phyloP scores from a whole-genome alignment of 768 basidiomycete genomes.

The Rhodotorula taiwanensis region DNA sequence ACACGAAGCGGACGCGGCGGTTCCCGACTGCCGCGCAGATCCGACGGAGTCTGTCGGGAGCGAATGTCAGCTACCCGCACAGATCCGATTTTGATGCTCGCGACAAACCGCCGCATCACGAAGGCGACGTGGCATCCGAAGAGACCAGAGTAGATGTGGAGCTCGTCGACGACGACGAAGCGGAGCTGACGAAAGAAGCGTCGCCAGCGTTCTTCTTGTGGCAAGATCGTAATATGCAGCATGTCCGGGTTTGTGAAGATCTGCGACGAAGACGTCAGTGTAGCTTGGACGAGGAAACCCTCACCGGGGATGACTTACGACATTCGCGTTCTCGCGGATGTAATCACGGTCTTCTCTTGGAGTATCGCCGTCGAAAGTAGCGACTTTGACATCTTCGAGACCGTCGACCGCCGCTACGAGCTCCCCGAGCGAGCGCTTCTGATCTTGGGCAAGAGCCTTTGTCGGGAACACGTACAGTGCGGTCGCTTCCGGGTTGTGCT shows the following conservation, averaged over 20 bases:
- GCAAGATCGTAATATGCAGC: conserved; percentile 75
- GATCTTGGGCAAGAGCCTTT: conserved; percentile 89
- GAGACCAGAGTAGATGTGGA: conserved; percentile 76
- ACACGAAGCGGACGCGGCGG: conserved; percentile 53
- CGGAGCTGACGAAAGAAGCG: conserved; percentile 71
- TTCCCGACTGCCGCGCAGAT: conserved; percentile 40
- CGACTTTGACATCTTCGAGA: conserved; percentile 59
- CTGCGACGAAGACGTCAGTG: not conserved
- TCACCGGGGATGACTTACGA: conserved; percentile 16
- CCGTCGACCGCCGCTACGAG: conserved; percentile 57
- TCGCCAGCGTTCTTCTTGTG: conserved; percentile 78
- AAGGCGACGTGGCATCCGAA: conserved; percentile 80
- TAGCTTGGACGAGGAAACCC: no score
- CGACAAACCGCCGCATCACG: conserved; percentile 70
- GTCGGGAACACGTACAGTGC: conserved; percentile 85
- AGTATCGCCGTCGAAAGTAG: conserved; percentile 85
- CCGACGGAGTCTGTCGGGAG: conserved; percentile 25
- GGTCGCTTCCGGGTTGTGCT: conserved; percentile 57
- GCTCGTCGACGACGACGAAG: conserved; percentile 65
- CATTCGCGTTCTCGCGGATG: conserved; percentile 59
- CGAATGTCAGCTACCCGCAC: no score
- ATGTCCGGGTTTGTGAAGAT: conserved; percentile 90
- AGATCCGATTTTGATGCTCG: conserved; percentile 42
- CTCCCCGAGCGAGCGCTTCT: conserved; percentile 62
- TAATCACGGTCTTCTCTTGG: conserved; percentile 60